Evolutionary conservation across 169 alveolate genomes (phyloP).

Genomic region (Eimeria maxima): DNA sequence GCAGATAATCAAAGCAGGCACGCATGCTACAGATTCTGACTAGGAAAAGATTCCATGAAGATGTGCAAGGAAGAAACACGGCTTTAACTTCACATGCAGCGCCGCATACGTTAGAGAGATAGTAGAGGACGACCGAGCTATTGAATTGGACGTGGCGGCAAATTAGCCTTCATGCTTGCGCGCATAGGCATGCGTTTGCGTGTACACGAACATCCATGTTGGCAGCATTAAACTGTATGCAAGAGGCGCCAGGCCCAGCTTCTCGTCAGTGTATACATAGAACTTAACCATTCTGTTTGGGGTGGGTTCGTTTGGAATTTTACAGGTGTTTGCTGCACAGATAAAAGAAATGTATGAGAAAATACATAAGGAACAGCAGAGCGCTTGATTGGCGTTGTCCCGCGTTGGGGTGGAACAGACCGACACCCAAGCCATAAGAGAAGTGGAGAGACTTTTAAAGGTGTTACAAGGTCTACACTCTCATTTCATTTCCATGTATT

Average conservation of each 20-base stretch:
- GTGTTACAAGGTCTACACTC: not conserved
- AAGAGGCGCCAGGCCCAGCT: not conserved
- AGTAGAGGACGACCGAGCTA: not conserved
- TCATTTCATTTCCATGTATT: not conserved
- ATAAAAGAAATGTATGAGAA: slow-evolving; percentile 30
- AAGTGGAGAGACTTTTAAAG: not conserved
- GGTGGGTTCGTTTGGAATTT: not conserved
- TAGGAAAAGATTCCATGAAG: not conserved
- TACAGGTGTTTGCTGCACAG: slow-evolving; percentile 49
- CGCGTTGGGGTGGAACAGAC: not conserved
- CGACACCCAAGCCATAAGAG: not conserved
- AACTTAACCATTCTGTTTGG: not conserved
- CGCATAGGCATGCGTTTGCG: not conserved
- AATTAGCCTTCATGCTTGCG: not conserved
- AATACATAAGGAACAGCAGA: slow-evolving; percentile 46
- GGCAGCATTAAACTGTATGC: not conserved
- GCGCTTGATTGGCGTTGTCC: slow-evolving; percentile 11
- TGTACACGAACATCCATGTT: not conserved
- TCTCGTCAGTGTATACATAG: not conserved
- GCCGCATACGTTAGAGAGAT: not conserved
- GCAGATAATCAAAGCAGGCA: not conserved
- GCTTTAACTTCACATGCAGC: not conserved
- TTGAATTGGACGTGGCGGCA: not conserved
- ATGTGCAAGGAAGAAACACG: not conserved
- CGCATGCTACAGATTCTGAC: not conserved